Conservation (phyloP, 768 basidiomycete genomes). For the Hypholoma sublateritium region DNA sequence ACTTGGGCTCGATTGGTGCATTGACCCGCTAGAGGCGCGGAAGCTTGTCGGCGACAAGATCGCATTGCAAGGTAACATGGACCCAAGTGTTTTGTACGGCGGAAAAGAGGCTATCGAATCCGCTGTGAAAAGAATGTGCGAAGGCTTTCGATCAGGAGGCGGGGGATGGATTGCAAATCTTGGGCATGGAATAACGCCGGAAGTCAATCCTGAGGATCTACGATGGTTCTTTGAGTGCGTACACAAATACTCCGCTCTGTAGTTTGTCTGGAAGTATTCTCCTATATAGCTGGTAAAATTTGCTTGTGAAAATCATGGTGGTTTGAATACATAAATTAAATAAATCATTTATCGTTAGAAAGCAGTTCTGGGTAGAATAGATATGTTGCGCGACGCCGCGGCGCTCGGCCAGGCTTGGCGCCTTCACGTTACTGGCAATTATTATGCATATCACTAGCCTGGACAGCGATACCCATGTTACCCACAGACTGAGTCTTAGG, state of each 20-base stretch:
- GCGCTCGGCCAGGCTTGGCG: too few relatives aligned
- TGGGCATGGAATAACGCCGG: conserved; percentile 96
- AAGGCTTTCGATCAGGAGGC: conserved; percentile 64
- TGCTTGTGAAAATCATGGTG: too few relatives aligned
- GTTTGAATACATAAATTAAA: too few relatives aligned
- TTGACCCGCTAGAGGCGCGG: conserved; percentile 74
- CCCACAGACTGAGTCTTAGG: too few relatives aligned
- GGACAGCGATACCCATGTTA: too few relatives aligned
- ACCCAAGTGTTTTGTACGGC: conserved; percentile 85
- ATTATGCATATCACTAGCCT: too few relatives aligned
- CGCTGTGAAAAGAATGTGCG: conserved; percentile 80
- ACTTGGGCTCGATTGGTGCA: conserved; percentile 90
- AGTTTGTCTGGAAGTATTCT: not conserved
- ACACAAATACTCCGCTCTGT: conserved; percentile 68
- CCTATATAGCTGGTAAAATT: not conserved
- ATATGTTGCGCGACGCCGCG: too few relatives aligned
- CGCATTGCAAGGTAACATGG: conserved; percentile 90
- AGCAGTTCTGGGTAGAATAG: too few relatives aligned
- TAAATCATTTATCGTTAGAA: too few relatives aligned
- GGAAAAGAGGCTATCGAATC: conserved; percentile 83
- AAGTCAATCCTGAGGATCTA: conserved; percentile 91
- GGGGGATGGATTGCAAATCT: conserved; percentile 96
- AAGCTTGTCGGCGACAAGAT: conserved; percentile 58
- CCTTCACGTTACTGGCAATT: too few relatives aligned
- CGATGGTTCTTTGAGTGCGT: conserved; percentile 90